Evolutionary conservation across 495 filamentous ascomycete genomes (phyloP).

Genomic region (Podospora fimiseda): DNA sequence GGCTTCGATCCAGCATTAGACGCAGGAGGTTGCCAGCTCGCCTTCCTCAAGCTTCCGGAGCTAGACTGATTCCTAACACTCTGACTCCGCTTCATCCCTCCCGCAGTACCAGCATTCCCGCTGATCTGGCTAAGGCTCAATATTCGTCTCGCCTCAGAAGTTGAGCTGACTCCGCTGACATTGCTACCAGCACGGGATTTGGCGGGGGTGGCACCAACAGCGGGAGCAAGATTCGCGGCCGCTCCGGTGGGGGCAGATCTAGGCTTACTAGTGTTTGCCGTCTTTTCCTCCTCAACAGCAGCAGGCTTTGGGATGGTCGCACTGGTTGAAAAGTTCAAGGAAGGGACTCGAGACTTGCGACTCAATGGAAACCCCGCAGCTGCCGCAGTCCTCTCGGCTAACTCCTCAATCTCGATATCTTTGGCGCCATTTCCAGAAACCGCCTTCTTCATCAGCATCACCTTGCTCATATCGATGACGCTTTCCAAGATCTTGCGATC

Average conservation of each 20-base stretch:
- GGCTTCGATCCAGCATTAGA: conserved; percentile 21
- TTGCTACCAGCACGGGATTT: conserved; percentile 13
- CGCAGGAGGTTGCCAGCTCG: conserved; percentile 52
- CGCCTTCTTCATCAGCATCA: conserved; percentile 65
- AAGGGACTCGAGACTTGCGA: too few species aligned
- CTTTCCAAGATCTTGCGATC: conserved; percentile 91
- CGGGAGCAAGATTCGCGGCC: neutral
- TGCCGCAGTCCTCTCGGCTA: conserved; percentile 53
- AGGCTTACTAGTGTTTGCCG: neutral
- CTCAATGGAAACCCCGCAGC: conserved; percentile 30
- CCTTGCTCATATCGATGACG: conserved; percentile 89
- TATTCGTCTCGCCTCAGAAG: conserved; percentile 54
- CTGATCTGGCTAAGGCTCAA: conserved; percentile 83
- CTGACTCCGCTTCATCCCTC: conserved; percentile 54
- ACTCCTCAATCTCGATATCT: conserved; percentile 14
- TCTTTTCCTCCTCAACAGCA: too few species aligned
- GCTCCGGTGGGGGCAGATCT: neutral
- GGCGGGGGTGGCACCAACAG: neutral
- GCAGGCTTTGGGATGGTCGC: too few species aligned
- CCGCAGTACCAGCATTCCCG: conserved; percentile 60
- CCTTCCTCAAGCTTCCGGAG: conserved; percentile 57
- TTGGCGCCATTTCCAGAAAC: neutral
- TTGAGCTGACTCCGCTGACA: conserved; percentile 27
- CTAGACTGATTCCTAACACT: conserved; percentile 62
- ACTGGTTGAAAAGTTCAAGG: too few species aligned